Percentiles rank a stretch among this genome's conserved stretches.
phyloP scores from a whole-genome alignment of 345 rosid genomes.

The Kernera saxatilis region DNA sequence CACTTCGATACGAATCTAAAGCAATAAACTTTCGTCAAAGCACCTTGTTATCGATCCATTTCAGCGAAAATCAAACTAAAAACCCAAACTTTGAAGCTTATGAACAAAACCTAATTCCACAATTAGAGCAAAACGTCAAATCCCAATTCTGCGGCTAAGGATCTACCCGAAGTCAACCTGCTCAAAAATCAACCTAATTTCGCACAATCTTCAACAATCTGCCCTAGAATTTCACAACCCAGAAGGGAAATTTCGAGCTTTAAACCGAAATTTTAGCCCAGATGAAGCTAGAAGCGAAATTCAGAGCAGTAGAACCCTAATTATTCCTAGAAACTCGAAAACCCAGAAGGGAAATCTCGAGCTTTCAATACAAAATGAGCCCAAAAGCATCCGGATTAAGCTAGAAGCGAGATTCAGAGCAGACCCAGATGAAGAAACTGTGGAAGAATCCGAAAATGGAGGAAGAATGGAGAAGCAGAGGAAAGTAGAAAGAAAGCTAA shows the following conservation, averaged over 20 bases:
- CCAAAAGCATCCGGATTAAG: not conserved
- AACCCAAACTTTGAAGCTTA: constrained; percentile 9
- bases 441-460: constrained; percentile 9
- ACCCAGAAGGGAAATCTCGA: constrained; percentile 14
- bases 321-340: not conserved
- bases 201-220: not conserved
- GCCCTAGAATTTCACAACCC: constrained; percentile 11
- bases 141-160: not conserved
- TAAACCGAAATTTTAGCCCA: not conserved
- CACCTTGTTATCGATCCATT: constrained; percentile 14
- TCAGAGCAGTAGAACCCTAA: not conserved
- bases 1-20: not conserved
- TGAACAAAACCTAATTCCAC: constrained; percentile 10
- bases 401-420: constrained; percentile 27
- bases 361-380: not conserved
- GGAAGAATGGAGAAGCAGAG: constrained; percentile 7
- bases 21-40: not conserved
- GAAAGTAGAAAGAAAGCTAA: not conserved
- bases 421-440: constrained; percentile 30
- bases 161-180: constrained; percentile 10
- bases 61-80: not conserved
- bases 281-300: not conserved
- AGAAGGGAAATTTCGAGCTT: constrained; percentile 7
- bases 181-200: not conserved
- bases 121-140: not conserved